These are phyloP conservation scores for Nemania sp. DNA, from an alignment of 2,329 filamentous ascomycete species.

Conservation along the genomic window DNA sequence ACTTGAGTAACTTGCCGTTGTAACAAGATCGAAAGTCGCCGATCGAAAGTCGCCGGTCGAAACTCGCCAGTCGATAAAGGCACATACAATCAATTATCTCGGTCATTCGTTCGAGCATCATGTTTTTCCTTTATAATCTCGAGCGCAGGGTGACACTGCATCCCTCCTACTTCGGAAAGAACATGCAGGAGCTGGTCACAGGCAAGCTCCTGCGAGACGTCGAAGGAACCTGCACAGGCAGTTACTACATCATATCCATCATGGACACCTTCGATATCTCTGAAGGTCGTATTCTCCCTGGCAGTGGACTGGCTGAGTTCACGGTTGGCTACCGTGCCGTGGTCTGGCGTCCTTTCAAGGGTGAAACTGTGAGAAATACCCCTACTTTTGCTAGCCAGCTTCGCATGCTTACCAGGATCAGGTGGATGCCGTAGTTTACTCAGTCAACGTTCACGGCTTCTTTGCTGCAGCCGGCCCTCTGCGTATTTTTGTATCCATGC, in stretches of 20 bases:
- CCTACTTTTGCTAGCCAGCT: conserved; percentile 15
- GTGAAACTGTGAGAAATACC: conserved; percentile 80
- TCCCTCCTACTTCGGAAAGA: conserved; percentile 93
- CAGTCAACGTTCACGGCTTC: conserved; percentile 89
- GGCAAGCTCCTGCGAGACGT: conserved; percentile 89
- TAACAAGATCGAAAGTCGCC: neutral
- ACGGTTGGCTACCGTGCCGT: conserved; percentile 94
- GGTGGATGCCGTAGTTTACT: conserved; percentile 93
- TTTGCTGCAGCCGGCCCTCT: conserved; percentile 82
- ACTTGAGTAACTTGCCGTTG: neutral
- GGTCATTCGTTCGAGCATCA: conserved; percentile 51
- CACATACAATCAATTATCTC: too few species aligned
- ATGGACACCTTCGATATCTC: conserved; percentile 96
- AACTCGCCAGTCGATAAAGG: too few species aligned
- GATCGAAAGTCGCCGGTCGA: neutral
- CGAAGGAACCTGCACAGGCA: conserved; percentile 91
- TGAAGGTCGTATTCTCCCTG: conserved; percentile 87
- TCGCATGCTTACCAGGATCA: conserved; percentile 46
- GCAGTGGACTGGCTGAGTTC: conserved; percentile 90
- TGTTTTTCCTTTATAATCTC: conserved; percentile 99
- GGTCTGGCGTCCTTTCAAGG: conserved; percentile 96
- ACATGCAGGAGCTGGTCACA: conserved; percentile 89
- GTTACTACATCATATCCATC: conserved; percentile 97
- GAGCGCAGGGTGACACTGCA: conserved; percentile 94
- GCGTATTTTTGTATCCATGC: conserved; percentile 77